Conservation (phyloP, 176 grass and related monocot genomes). For the Microstegium vimineum region DNA sequence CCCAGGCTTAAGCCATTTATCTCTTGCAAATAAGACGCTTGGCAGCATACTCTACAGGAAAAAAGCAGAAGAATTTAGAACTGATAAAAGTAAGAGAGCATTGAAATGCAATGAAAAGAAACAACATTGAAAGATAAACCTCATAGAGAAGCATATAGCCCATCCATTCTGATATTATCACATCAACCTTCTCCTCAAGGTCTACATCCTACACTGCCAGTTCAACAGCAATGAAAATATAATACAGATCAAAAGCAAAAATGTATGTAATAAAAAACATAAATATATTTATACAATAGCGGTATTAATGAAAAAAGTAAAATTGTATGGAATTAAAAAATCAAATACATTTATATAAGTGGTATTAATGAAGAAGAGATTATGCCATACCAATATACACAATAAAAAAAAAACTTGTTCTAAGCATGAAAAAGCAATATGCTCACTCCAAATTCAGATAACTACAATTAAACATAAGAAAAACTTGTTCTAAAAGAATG, state of each 20-base stretch:
- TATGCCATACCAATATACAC: background rate
- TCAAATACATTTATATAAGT: slow-evolving; percentile 2
- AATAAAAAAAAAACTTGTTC: slow-evolving; percentile 12
- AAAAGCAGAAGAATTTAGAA: slow-evolving; percentile 20
- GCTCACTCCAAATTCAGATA: slow-evolving; percentile 12
- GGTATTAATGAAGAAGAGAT: background rate
- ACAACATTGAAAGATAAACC: slow-evolving; percentile 29
- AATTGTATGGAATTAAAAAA: background rate
- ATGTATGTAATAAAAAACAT: background rate
- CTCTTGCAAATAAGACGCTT: slow-evolving; percentile 87
- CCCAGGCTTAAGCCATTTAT: slow-evolving; percentile 94
- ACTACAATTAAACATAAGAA: background rate
- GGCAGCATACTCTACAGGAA: slow-evolving; percentile 79
- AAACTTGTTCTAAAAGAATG: background rate
- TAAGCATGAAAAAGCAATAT: background rate
- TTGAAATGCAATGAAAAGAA: slow-evolving; percentile 9
- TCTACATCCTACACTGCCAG: slow-evolving; percentile 62
- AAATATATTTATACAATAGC: slow-evolving; percentile 14
- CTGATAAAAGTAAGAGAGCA: slow-evolving; percentile 12
- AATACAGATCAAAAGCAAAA: slow-evolving; percentile 17
- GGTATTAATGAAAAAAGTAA: background rate
- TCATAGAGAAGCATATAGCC: slow-evolving; percentile 96
- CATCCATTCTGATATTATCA: slow-evolving; percentile 99
- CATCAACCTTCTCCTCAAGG: slow-evolving; percentile 84
- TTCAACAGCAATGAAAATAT: slow-evolving; percentile 18